Conservation (phyloP, 495 filamentous ascomycete species). For the Penicillium antarcticum region DNA sequence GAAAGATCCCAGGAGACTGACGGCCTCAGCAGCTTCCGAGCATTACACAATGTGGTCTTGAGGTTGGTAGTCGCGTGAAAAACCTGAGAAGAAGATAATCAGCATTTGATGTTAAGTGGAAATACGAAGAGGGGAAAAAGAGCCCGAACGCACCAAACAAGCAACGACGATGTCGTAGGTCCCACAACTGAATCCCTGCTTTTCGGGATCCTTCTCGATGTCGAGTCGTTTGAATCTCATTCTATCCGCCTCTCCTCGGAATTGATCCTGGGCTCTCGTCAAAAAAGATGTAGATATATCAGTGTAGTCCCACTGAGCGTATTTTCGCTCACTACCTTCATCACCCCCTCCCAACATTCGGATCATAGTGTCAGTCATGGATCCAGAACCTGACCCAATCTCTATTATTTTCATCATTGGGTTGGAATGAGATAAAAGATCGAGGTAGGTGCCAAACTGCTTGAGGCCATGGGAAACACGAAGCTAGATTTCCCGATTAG, state of each 20-base stretch:
- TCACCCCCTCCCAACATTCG: conserved; percentile 1
- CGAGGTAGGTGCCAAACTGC: background rate
- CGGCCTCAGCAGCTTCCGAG: conserved; percentile 24
- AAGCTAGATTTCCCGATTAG: background rate
- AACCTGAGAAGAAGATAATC: no score
- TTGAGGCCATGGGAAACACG: background rate
- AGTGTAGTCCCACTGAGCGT: conserved; percentile 35
- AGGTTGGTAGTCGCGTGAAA: conserved; percentile 31
- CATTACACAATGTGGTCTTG: conserved; percentile 30
- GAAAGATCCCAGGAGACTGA: no score
- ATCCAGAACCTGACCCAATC: conserved; percentile 34
- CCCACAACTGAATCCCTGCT: conserved; percentile 43
- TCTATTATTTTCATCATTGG: conserved; percentile 19
- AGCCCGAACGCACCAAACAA: conserved; percentile 16
- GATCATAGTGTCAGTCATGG: conserved; percentile 30
- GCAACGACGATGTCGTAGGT: conserved; percentile 50
- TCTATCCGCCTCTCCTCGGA: background rate
- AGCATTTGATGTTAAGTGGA: no score
- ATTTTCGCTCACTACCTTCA: conserved; percentile 25
- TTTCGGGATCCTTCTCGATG: conserved; percentile 40
- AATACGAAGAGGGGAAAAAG: background rate
- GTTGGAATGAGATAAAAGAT: background rate
- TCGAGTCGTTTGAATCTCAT: conserved; percentile 29
- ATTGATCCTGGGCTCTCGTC: background rate
- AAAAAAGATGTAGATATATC: conserved; percentile 42